Evolutionary conservation across 306 rosid genomes (phyloP).

Genomic region (Hylodesmum podocarpum): DNA sequence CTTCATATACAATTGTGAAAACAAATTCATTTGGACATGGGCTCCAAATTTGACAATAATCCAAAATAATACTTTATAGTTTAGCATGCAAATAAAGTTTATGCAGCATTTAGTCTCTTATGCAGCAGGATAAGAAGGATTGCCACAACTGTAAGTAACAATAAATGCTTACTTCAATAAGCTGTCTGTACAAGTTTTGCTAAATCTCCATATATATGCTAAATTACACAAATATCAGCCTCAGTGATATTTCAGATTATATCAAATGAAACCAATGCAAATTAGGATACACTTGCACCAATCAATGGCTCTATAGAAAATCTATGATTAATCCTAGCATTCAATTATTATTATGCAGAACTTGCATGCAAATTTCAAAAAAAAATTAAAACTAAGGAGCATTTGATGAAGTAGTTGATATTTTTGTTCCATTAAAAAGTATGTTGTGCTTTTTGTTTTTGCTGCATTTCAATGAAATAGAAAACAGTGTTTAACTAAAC

Average conservation of each 20-base stretch:
- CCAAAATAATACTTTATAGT: background rate
- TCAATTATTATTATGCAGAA: background rate
- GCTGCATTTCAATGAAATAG: background rate
- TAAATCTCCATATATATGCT: background rate
- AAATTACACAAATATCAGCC: background rate
- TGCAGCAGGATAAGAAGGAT: background rate
- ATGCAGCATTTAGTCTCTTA: background rate
- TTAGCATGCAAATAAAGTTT: slow-evolving; percentile 1
- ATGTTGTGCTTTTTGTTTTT: background rate
- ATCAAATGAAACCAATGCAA: background rate
- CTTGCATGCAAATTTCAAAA: background rate
- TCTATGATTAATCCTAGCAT: background rate
- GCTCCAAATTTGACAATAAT: background rate
- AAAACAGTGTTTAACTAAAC: background rate
- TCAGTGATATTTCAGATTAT: background rate
- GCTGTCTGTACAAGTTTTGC: background rate
- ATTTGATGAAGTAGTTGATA: background rate
- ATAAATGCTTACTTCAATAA: background rate
- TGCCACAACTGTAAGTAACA: background rate
- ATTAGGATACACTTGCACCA: background rate
- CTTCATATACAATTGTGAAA: background rate
- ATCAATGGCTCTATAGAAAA: background rate
- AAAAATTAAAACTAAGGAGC: background rate
- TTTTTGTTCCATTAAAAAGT: background rate
- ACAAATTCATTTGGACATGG: background rate